These are phyloP conservation scores for Lasiodiplodia sp. DNA, from an alignment of 2,329 filamentous ascomycete species.

Conservation along the genomic window DNA sequence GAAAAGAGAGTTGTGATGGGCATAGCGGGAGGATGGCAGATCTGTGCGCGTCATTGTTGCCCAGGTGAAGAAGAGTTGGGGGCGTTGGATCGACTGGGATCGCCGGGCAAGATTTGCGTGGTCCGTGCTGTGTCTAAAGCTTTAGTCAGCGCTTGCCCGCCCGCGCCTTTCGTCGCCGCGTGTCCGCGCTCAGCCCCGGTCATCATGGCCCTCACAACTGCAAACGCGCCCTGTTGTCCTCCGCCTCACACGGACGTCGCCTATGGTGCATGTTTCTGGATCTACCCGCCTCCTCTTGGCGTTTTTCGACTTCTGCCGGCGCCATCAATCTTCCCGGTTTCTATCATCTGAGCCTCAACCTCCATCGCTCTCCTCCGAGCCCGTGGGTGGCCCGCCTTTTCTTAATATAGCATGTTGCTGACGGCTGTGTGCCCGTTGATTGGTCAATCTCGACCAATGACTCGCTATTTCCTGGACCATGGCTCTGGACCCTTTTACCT, in stretches of 20 bases:
- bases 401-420: conserved; percentile 20
- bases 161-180: neutral
- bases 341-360: conserved; percentile 3
- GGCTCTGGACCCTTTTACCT: neutral
- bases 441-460: neutral
- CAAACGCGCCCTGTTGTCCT: neutral
- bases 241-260: neutral
- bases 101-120: neutral
- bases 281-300: neutral
- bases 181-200: conserved; percentile 11
- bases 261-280: neutral
- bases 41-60: neutral
- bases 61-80: neutral
- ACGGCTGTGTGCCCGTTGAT: neutral
- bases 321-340: neutral
- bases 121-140: neutral
- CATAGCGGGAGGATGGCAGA: neutral
- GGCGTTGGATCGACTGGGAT: neutral
- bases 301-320: neutral
- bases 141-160: conserved; percentile 5
- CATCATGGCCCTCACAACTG: neutral
- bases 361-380: neutral
- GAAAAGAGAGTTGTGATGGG: neutral
- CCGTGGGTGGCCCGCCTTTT: neutral
- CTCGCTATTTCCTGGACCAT: neutral